These are phyloP conservation scores for Scutellaria baicalensis DNA, from an alignment of 257 asterid species.

Conservation along the genomic window DNA sequence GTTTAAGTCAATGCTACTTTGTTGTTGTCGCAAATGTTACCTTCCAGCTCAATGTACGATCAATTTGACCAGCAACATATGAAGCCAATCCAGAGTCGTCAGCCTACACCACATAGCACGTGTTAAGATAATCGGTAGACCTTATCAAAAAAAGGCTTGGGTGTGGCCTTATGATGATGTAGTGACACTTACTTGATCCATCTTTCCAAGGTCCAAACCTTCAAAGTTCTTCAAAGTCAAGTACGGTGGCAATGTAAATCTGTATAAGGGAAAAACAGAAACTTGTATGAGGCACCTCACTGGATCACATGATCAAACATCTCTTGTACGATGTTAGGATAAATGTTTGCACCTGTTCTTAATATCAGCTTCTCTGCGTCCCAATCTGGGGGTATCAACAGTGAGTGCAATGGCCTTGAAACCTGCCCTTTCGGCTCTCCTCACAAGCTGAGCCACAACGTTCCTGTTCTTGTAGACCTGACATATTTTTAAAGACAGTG, in stretches of 20 bases:
- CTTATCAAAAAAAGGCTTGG: not conserved
- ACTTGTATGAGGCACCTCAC: not conserved
- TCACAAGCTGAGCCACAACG: slow-evolving; percentile 86
- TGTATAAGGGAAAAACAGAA: slow-evolving; percentile 25
- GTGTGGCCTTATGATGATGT: not conserved
- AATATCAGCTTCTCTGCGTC: slow-evolving; percentile 89
- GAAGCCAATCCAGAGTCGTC: slow-evolving; percentile 78
- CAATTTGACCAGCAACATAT: slow-evolving; percentile 86
- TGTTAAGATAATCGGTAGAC: slow-evolving; percentile 7
- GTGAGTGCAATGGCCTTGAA: slow-evolving; percentile 96
- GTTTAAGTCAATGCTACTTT: not conserved
- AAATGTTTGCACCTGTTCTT: slow-evolving; percentile 55
- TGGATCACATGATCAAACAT: not conserved
- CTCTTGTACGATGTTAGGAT: not conserved
- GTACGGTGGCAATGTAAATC: slow-evolving; percentile 52
- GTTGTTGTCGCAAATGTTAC: slow-evolving; percentile 18
- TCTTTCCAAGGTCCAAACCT: slow-evolving; percentile 77
- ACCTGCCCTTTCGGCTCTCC: slow-evolving; percentile 90
- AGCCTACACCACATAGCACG: slow-evolving; percentile 33
- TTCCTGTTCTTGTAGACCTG: slow-evolving; percentile 89
- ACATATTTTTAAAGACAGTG: slow-evolving; percentile 1
- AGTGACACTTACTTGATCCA: slow-evolving; percentile 54
- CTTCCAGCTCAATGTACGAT: slow-evolving; percentile 92
- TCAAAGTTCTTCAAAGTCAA: slow-evolving; percentile 79
- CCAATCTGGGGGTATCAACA: slow-evolving; percentile 84